phyloP scores from a whole-genome alignment of 306 rosid species.

The Gynostemma pentaphyllum region DNA sequence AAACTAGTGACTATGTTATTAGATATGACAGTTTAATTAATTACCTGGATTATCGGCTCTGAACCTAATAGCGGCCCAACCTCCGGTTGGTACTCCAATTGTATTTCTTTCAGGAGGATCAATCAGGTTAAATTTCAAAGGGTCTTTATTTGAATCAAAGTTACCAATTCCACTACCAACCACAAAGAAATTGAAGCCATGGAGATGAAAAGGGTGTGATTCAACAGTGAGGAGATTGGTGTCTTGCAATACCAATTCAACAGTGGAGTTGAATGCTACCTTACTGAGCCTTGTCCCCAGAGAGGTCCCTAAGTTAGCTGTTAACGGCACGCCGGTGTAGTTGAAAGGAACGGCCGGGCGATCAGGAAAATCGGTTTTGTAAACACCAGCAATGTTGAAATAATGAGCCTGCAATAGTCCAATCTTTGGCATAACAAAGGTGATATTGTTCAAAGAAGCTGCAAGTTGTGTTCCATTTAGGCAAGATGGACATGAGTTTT shows the following conservation, averaged over 20 bases:
- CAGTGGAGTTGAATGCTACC: slow-evolving; percentile 16
- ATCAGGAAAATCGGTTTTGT: slow-evolving; percentile 17
- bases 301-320: slow-evolving; percentile 17
- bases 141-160: slow-evolving; percentile 18
- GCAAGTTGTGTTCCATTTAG: slow-evolving; percentile 13
- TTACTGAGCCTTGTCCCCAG: slow-evolving; percentile 18
- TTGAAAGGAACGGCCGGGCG: slow-evolving; percentile 15
- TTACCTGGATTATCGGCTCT: slow-evolving; percentile 26
- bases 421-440: slow-evolving; percentile 20
- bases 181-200: slow-evolving; percentile 25
- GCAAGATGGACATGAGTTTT: slow-evolving; percentile 19
- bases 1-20: no score
- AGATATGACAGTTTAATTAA: background rate
- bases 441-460: slow-evolving; percentile 22
- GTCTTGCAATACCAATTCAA: slow-evolving; percentile 22
- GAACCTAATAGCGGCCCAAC: slow-evolving; percentile 24
- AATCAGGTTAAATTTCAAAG: slow-evolving; percentile 19
- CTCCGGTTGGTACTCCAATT: slow-evolving; percentile 20
- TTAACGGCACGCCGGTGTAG: slow-evolving; percentile 19
- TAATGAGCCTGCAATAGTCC: slow-evolving; percentile 26
- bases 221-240: slow-evolving; percentile 23
- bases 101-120: slow-evolving; percentile 26
- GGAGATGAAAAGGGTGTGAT: slow-evolving; percentile 28
- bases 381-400: slow-evolving; percentile 18
- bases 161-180: slow-evolving; percentile 26